A percentile compares a stretch with the other conserved stretches of the same genome.
Evolutionary conservation across 495 filamentous ascomycete species (phyloP).

Genomic region (Staphylotrichum longicolle): DNA sequence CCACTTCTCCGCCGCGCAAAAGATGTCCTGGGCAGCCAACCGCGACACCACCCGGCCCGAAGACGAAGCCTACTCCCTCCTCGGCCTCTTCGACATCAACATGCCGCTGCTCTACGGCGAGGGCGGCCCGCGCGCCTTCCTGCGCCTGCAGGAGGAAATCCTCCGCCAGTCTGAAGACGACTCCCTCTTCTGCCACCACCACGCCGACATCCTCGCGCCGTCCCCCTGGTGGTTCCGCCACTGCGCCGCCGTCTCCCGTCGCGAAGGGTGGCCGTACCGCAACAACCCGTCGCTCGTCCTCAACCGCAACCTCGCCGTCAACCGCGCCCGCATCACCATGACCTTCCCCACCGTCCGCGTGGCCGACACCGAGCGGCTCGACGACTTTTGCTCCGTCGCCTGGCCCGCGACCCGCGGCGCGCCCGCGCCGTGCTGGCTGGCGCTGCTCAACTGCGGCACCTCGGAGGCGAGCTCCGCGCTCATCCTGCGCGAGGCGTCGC

Average conservation of each 20-base stretch:
- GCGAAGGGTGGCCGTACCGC: constrained; percentile 6
- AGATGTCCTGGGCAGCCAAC: constrained; percentile 25
- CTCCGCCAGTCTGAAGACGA: constrained; percentile 18
- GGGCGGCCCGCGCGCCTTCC: not conserved
- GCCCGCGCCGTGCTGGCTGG: not conserved
- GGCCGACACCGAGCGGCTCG: not conserved
- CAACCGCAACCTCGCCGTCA: not conserved
- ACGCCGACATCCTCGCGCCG: not conserved
- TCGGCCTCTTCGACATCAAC: constrained; percentile 24
- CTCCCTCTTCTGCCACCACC: constrained; percentile 11
- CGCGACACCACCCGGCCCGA: constrained; percentile 22
- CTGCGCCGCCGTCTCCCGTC: not conserved
- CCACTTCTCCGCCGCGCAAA: constrained; percentile 11
- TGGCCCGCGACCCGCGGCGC: not conserved
- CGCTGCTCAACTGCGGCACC: constrained; percentile 1
- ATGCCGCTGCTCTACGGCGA: constrained; percentile 25
- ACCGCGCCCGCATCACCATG: constrained; percentile 3
- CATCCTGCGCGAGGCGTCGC: not conserved
- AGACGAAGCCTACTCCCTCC: constrained; percentile 22
- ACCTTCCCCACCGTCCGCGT: not conserved
- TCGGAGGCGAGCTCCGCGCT: not conserved
- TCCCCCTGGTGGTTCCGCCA: not conserved
- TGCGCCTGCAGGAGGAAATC: constrained; percentile 9
- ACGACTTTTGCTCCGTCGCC: not conserved
- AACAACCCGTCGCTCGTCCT: not conserved